Base-by-base conservation (phyloP, 805 yeast genomes). In the Wickerhamiella slavikovae region DNA sequence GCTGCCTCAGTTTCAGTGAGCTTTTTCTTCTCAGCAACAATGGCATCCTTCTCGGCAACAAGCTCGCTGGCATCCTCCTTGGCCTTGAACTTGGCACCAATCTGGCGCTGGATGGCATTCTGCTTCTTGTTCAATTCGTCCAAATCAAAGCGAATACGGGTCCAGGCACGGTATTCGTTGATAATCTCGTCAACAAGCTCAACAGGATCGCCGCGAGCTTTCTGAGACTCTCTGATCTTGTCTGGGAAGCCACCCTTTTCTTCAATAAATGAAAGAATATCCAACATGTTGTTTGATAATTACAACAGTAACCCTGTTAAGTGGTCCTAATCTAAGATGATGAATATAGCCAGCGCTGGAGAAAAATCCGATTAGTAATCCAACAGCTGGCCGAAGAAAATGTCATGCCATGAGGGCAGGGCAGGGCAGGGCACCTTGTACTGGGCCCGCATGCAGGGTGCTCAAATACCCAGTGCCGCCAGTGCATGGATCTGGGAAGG, bases 171-270 rank as follows among this genome's bases (percentile, higher is more conserved):
- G 66, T 89, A 89, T 43, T 74, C 93, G 38, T 59, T 64, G 50
- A 89, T 79, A 52, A 89, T 83, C 58, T 85, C 94, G 52, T 89
- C 98, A 30, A 89, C 96, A 30, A 89, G 48, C 56, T 89, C 98
- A 30, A 83, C 96, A 21, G 89, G 60, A 43, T 68, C 96, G 37
- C 92, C 93, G 63, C 98, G 80, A 38, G 91, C 93, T 54, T 60
- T 70, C 57, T 89, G 98, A 22, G 95, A 83, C 47, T 60, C 68
- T 52, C 75, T 75, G 51, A 89, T 80, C 31, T 61, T 61, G 42
- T 83, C 85, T 25, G 98, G 94, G 54, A 83, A 69, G 38, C 98
- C 98, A 35, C 98, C 98, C 58, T 82, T 85, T 51, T 89, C 98
- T 43, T 72, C 93, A 43, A 89, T 73, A 52, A 89, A 89, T 50